Conservation (phyloP, 2,329 filamentous ascomycete genomes). For the Ophiostoma australiae region DNA sequence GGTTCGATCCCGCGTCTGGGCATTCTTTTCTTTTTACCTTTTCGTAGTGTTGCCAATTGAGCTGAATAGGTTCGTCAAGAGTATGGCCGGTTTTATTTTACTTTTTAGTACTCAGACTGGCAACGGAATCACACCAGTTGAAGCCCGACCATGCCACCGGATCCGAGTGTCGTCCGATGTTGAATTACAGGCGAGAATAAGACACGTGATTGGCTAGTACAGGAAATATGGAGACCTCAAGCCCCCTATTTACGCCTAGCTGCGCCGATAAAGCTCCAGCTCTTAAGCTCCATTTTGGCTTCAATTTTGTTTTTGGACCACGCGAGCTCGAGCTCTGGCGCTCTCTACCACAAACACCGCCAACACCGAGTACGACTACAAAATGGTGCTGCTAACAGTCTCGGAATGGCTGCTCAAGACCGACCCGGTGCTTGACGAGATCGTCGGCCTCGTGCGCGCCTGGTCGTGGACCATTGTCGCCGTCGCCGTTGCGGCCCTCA, state of each 20-base stretch:
- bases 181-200: background rate
- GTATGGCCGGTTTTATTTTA: background rate
- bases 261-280: background rate
- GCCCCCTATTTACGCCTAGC: background rate
- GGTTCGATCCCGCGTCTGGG: slow-evolving; percentile 9
- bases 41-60: background rate
- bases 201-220: background rate
- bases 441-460: slow-evolving; percentile 15
- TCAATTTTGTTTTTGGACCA: slow-evolving; percentile 12
- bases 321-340: background rate
- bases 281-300: background rate
- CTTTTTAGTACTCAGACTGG: no score
- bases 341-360: background rate
- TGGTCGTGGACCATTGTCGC: slow-evolving; percentile 22
- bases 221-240: background rate
- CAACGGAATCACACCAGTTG: background rate
- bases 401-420: slow-evolving; percentile 20
- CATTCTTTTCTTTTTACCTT: slow-evolving; percentile 6
- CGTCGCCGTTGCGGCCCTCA: slow-evolving; percentile 17
- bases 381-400: slow-evolving; percentile 21
- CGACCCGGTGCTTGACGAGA: slow-evolving; percentile 14
- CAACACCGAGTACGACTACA: background rate
- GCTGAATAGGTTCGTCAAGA: background rate
- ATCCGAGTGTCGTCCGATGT: slow-evolving; percentile 4
- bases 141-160: background rate